Base-by-base conservation (phyloP, 2,329 filamentous ascomycete genomes). In the Zymoseptoria tritici region DNA sequence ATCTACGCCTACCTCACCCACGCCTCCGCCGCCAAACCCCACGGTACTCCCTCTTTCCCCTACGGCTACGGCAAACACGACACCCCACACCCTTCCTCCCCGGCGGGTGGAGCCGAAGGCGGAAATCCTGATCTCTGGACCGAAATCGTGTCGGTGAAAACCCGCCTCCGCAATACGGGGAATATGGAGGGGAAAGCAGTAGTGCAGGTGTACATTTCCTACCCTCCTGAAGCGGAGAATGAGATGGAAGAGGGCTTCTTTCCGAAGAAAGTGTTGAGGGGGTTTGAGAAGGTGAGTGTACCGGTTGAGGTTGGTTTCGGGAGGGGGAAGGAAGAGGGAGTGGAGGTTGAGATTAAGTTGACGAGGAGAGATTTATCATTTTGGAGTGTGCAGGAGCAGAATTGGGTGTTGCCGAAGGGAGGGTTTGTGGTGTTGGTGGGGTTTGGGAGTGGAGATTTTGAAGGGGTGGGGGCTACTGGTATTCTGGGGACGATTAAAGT, bases 1-100 rank as follows among this genome's bases (percentile, higher is more conserved):
- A 81, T 91, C 57, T 91, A 91, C 70, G 87, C 88, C 0, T 91
- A 89, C 72, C 78, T 90, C 22, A 72, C 79, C 7, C 69, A 78
- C 9, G 77, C 81, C 13, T 80, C 81, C 22, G 76, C 81, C 20
- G 72, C 76, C 62, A 72, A 72, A 8, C 58, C 63, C 13, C 42
- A 77, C 68, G 8, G 66, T 58, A 16, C 68, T 65, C 49, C 81
- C 79, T 64, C 75, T 72, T 22, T 87, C 82, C 67, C 86, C 26
- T 89, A 83, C 74, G 75, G 80, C 66, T 42, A 42, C 36, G 36
- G 36, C 11, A 42, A 42, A 42, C 58, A 60, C 11, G 56, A 46
- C 9, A 67, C 67, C 2, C 61, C 64, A 9, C 81, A 81, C 55
- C 68, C 76, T 0, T 78, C 74, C 0, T 89, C 86, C n/a, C 78